Base-by-base conservation (phyloP, 2,329 filamentous ascomycete genomes). In the Neofusicoccum sp. region DNA sequence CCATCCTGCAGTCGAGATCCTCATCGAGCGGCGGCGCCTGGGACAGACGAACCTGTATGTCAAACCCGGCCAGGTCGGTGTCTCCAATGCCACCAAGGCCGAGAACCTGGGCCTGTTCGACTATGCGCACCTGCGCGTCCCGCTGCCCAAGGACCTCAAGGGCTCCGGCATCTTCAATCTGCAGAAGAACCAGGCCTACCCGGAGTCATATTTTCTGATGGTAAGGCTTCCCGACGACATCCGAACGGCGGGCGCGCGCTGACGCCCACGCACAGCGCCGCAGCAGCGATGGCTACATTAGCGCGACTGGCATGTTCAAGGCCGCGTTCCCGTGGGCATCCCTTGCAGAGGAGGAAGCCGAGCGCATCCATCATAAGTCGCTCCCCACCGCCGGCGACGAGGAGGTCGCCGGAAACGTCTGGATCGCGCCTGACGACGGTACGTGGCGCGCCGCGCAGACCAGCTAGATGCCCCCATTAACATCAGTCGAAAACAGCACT, bases 201-300 rank as follows among this genome's bases (percentile, higher is more conserved):
- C 95, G 4, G 91, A 91, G 73, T 95, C 91, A 67, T 99, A 99
- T 78, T 99, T 98, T 75, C 80, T 99, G 68, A 99, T 99, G 86
- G 85, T 87, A 80, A 75, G 58, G 36, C 38, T 28, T 26, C 57
- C 58, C 38, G 54, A n/a, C 48, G 43, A 40, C 44, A 34, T 20
- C 31, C 11, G 20, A 6, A 2, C 38, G 40, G 12, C 7, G 33
- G 47, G n/a, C 41, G 26, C 11, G 34, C 26, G n/a, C 51, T 47
- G 40, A 47, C 40, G 43, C 28, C 36, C 24, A 54, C 45, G 30
- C 20, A 31, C 69, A 82, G 90, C 88, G 91, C 76, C 88, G 90
- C 68, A 93, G 90, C 76, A 86, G 86, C 71, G 91, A 96, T 72
- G 91, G 91, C 63, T 95, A 85, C 74, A 86, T 96, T 61, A 93